Conservation (phyloP, 371 early-diverging fungal genomes). For the Mucor indicus region DNA sequence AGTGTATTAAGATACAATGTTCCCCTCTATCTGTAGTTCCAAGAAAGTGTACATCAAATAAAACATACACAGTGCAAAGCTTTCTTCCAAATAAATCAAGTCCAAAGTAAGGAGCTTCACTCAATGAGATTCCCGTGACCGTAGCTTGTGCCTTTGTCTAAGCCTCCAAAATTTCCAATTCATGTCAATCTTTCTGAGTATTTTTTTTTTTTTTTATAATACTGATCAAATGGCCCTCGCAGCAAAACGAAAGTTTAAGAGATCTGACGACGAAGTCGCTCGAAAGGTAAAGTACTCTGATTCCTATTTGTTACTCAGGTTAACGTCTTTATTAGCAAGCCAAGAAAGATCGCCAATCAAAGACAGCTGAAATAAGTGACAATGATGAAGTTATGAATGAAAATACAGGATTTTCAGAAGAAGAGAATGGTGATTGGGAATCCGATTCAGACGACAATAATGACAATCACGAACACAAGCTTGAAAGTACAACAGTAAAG, state of each 20-base stretch:
- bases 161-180: not conserved
- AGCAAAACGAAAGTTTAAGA: conserved; percentile 24
- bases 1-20: too few species aligned
- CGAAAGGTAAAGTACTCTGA: conserved; percentile 5
- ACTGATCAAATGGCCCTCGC: conserved; percentile 13
- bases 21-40: too few species aligned
- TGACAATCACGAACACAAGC: conserved; percentile 44
- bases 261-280: conserved; percentile 1
- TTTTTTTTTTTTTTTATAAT: too few species aligned
- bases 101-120: too few species aligned
- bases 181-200: too few species aligned
- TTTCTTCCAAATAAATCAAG: too few species aligned
- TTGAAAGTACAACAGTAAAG: conserved; percentile 37
- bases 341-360: conserved; percentile 11
- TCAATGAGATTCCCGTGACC: too few species aligned
- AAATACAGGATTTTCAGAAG: conserved; percentile 35
- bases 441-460: conserved; percentile 46
- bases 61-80: too few species aligned
- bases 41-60: too few species aligned
- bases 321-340: conserved; percentile 10
- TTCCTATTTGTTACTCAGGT: not conserved
- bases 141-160: not conserved
- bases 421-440: conserved; percentile 38
- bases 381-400: conserved; percentile 12
- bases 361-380: conserved; percentile 1